Conservation (phyloP, 2,329 filamentous ascomycete genomes). For the Venturia nashicola region DNA sequence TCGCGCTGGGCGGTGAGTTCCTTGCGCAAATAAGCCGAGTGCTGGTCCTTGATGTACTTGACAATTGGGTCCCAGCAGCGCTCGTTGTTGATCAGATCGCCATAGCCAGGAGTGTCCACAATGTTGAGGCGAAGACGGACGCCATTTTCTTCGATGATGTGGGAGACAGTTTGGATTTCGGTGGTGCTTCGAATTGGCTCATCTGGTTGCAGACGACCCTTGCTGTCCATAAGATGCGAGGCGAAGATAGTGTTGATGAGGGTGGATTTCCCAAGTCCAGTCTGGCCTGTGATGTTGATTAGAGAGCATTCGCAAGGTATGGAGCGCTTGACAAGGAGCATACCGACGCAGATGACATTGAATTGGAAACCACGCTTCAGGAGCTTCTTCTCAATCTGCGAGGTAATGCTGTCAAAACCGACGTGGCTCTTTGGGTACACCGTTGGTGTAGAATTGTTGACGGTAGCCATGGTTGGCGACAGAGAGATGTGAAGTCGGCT, state of each 20-base stretch:
- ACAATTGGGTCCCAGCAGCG: slow-evolving; percentile 99
- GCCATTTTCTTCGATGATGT: slow-evolving; percentile 99
- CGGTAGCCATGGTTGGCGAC: slow-evolving; percentile 45
- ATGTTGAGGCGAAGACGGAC: slow-evolving; percentile 97
- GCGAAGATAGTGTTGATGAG: slow-evolving; percentile 99
- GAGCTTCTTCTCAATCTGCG: slow-evolving; percentile 98
- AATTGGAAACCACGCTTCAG: slow-evolving; percentile 99
- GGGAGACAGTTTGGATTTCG: slow-evolving; percentile 94
- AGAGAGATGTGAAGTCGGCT: not conserved
- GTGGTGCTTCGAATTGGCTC: slow-evolving; percentile 92
- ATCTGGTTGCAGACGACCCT: slow-evolving; percentile 84
- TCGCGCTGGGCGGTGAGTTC: slow-evolving; percentile 98
- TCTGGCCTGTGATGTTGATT: slow-evolving; percentile 59
- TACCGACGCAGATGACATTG: slow-evolving; percentile 98
- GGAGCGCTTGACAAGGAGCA: slow-evolving; percentile 23
- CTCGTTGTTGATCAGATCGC: slow-evolving; percentile 98
- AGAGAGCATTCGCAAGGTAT: slow-evolving; percentile 17
- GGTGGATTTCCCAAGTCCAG: slow-evolving; percentile 95
- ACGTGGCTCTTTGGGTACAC: slow-evolving; percentile 94
- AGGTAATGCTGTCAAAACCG: slow-evolving; percentile 98
- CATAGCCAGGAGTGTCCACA: slow-evolving; percentile 96
- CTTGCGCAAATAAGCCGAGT: slow-evolving; percentile 97
- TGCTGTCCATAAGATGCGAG: slow-evolving; percentile 97
- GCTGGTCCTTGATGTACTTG: slow-evolving; percentile 99
- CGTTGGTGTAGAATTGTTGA: slow-evolving; percentile 45